These are phyloP conservation scores for Myriosclerotinia scirpicola DNA, from an alignment of 2,329 filamentous ascomycete species.

Conservation along the genomic window DNA sequence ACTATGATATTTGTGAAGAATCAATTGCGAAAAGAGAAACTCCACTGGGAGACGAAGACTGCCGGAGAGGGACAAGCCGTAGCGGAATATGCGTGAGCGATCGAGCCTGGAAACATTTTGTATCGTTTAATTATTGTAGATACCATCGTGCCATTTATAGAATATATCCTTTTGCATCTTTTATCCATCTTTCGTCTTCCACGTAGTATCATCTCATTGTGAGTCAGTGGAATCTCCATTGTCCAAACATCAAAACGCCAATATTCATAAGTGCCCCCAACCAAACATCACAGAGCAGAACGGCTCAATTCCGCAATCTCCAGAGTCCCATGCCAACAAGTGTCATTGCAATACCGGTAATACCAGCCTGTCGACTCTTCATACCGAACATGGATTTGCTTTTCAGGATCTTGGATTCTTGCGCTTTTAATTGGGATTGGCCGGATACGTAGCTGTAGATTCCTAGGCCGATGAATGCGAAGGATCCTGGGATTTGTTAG, in stretches of 20 bases:
- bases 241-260: constrained; percentile 4
- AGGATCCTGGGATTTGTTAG: constrained; percentile 55
- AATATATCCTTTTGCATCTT: not conserved
- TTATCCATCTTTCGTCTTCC: not conserved
- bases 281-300: too few species aligned
- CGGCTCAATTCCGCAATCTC: constrained; percentile 41
- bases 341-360: constrained; percentile 65
- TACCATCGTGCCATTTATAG: constrained; percentile 2
- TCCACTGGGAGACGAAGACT: constrained; percentile 30
- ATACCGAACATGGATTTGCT: constrained; percentile 72
- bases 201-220: not conserved
- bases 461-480: constrained; percentile 72
- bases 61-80: constrained; percentile 20
- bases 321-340: constrained; percentile 71
- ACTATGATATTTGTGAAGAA: constrained; percentile 30
- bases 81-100: constrained; percentile 15
- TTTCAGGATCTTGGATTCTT: constrained; percentile 63
- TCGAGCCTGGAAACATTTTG: not conserved
- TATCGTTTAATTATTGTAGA: constrained; percentile 10
- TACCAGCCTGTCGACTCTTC: constrained; percentile 65
- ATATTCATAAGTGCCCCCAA: not conserved
- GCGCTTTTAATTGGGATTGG: constrained; percentile 66
- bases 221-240: not conserved
- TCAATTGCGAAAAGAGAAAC: constrained; percentile 31
- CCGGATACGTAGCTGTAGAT: constrained; percentile 77